A percentile compares a stretch with the other conserved stretches of the same genome.
These are phyloP conservation scores for Erigeron canadensis DNA, from an alignment of 129 eudicot genomes.

Conservation along the genomic window DNA sequence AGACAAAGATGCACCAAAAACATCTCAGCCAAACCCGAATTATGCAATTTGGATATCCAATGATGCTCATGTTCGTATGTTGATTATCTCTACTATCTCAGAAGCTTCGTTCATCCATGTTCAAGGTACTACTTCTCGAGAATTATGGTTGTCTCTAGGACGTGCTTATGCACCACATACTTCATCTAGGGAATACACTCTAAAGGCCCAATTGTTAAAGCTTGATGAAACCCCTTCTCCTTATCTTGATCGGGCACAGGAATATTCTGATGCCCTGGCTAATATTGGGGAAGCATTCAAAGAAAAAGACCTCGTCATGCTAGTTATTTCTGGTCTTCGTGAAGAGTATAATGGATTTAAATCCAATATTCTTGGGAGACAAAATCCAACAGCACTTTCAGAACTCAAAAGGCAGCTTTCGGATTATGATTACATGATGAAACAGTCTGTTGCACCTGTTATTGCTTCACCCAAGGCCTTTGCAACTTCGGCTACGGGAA, in stretches of 20 bases:
- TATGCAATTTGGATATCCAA: not conserved
- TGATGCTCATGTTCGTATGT: constrained; percentile 7
- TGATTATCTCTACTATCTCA: not conserved
- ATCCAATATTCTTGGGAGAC: too few relatives aligned
- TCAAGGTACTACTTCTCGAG: not conserved
- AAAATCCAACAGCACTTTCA: too few relatives aligned
- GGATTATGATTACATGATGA: too few relatives aligned
- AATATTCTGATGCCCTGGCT: not conserved
- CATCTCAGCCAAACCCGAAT: not conserved
- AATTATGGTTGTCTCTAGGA: not conserved
- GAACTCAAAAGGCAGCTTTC: too few relatives aligned
- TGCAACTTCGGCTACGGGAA: too few relatives aligned
- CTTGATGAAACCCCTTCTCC: not conserved
- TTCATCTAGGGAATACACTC: not conserved
- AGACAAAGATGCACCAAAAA: not conserved
- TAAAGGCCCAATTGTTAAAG: not conserved
- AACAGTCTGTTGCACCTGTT: too few relatives aligned
- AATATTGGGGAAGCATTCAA: not conserved
- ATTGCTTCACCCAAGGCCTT: too few relatives aligned
- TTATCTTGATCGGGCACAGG: not conserved
- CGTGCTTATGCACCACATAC: not conserved
- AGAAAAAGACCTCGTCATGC: constrained; percentile 2
- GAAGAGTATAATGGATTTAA: too few relatives aligned
- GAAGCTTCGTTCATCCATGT: not conserved
- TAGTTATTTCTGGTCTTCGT: too few relatives aligned